A percentile compares a stretch with the other conserved stretches of the same genome.
Evolutionary conservation across 352 stramenopile species (phyloP).

Genomic region (Stramenopiles sp.): DNA sequence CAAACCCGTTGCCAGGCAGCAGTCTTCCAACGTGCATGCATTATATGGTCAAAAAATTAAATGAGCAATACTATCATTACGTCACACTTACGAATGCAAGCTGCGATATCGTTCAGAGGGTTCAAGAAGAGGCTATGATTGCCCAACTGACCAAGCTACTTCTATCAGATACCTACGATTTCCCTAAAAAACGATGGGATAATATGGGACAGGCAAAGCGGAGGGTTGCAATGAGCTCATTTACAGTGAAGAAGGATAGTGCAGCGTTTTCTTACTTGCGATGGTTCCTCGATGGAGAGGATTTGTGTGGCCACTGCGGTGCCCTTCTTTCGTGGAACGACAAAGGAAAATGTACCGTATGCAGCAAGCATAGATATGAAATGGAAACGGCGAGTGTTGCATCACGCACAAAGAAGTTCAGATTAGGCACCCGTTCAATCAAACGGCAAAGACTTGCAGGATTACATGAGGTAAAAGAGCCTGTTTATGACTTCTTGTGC

Average conservation of each 20-base stretch:
- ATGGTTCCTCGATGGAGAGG: constrained; percentile 11
- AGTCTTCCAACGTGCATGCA: background rate
- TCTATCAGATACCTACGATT: background rate
- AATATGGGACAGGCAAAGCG: background rate
- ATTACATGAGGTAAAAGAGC: background rate
- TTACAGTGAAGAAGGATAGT: background rate
- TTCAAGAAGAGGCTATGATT: constrained; percentile 5
- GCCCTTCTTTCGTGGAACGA: background rate
- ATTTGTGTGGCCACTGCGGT: constrained; percentile 1
- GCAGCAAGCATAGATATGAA: background rate
- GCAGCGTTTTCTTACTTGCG: background rate
- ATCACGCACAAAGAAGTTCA: background rate
- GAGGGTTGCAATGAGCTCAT: background rate
- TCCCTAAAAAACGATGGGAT: background rate
- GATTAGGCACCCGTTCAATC: background rate
- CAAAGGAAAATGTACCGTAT: background rate
- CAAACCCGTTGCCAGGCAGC: background rate
- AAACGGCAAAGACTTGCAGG: background rate
- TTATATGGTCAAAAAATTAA: background rate
- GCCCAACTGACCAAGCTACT: background rate
- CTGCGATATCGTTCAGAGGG: background rate
- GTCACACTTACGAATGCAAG: background rate
- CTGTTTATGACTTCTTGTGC: constrained; percentile 12
- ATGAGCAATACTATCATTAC: constrained; percentile 10
- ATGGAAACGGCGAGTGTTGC: constrained; percentile 4